Conservation (phyloP, 2,329 filamentous ascomycete species). For the Exophiala viscosa region DNA sequence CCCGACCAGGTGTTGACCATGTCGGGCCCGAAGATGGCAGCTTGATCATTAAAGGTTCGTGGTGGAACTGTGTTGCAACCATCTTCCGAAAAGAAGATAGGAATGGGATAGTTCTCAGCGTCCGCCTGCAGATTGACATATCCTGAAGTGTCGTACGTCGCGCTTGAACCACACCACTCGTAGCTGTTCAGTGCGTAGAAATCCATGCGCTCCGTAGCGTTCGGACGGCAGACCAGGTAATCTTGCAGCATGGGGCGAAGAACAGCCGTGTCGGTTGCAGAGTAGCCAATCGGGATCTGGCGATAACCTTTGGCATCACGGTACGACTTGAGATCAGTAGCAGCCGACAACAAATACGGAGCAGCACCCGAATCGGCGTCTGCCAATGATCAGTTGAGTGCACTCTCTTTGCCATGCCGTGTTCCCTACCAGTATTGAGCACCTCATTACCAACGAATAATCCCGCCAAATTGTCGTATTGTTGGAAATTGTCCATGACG, state of each 20-base stretch:
- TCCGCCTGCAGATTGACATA: conserved; percentile 66
- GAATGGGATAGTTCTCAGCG: conserved; percentile 69
- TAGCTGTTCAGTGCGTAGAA: conserved; percentile 87
- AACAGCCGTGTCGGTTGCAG: conserved; percentile 75
- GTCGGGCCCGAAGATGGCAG: conserved; percentile 67
- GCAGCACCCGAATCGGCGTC: conserved; percentile 59
- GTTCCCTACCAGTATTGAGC: conserved; percentile 51
- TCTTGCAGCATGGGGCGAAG: conserved; percentile 63
- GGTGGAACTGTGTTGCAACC: conserved; percentile 63
- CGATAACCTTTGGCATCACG: conserved; percentile 72
- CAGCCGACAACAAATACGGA: conserved; percentile 78
- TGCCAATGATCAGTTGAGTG: conserved; percentile 25
- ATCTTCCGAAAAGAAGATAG: conserved; percentile 86
- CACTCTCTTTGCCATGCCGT: neutral
- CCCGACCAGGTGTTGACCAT: conserved; percentile 72
- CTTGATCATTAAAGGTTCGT: conserved; percentile 58
- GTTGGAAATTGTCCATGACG: conserved; percentile 73
- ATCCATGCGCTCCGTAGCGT: conserved; percentile 65
- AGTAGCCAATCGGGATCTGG: conserved; percentile 79
- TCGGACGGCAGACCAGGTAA: conserved; percentile 74
- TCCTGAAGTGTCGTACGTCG: conserved; percentile 60
- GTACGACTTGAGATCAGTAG: conserved; percentile 78
- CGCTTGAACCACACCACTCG: conserved; percentile 64
- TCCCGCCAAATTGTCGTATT: conserved; percentile 75
- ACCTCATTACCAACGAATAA: conserved; percentile 90